Conservation (phyloP, 306 rosid genomes). For the Citrullus colocynthis region DNA sequence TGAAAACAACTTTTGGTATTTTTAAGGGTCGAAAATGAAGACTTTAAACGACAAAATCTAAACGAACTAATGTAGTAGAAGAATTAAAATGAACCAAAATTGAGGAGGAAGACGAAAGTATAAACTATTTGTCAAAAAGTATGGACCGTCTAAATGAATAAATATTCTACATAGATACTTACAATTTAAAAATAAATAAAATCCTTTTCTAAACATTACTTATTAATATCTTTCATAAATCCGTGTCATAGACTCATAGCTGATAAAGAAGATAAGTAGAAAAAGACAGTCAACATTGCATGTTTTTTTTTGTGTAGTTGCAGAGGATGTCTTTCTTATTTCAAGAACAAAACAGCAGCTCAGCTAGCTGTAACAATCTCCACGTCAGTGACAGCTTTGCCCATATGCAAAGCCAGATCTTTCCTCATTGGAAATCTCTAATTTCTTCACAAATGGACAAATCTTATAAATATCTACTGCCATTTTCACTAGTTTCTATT, state of each 20-base stretch:
- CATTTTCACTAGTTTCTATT: background rate
- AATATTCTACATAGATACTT: background rate
- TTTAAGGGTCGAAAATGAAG: no score
- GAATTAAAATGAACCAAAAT: no score
- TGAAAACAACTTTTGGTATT: no score
- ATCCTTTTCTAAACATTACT: background rate
- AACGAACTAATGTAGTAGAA: no score
- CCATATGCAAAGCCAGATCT: conserved; percentile 12
- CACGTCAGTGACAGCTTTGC: conserved; percentile 26
- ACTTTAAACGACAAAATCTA: no score
- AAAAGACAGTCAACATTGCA: background rate
- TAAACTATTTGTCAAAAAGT: background rate
- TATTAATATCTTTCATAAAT: background rate
- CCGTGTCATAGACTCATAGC: background rate
- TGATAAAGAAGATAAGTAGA: background rate
- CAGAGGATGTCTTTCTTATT: background rate
- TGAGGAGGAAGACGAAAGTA: no score
- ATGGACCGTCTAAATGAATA: background rate
- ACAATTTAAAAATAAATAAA: background rate
- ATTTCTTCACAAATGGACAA: background rate
- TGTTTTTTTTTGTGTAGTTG: background rate
- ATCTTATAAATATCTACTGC: background rate
- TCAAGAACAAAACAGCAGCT: background rate
- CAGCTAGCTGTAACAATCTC: background rate
- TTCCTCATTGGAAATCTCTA: background rate